phyloP scores from a whole-genome alignment of 148 eudicot species.

The Chenopodium quinoa region DNA sequence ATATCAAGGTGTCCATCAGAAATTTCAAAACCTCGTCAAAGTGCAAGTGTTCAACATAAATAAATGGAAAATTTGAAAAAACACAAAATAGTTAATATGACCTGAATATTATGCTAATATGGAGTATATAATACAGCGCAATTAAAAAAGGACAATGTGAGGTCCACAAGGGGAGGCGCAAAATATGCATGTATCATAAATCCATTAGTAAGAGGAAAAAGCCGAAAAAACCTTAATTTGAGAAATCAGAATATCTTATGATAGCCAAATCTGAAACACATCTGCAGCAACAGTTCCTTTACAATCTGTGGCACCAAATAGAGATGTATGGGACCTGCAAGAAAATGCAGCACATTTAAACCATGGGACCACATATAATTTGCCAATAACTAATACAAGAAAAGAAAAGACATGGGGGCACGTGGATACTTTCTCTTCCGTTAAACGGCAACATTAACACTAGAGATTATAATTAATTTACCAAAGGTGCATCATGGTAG shows the following conservation, averaged over 20 bases:
- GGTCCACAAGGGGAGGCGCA: neutral
- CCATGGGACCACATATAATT: slow-evolving; percentile 21
- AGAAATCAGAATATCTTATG: slow-evolving; percentile 19
- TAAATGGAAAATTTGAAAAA: no score
- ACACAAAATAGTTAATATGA: no score
- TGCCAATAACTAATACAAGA: slow-evolving; percentile 16
- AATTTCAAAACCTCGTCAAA: no score
- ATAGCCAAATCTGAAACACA: slow-evolving; percentile 26
- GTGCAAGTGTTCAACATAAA: no score
- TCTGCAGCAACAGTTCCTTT: slow-evolving; percentile 18
- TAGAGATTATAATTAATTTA: slow-evolving; percentile 18
- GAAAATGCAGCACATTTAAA: slow-evolving; percentile 9
- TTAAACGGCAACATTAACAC: slow-evolving; percentile 6
- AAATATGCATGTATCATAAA: slow-evolving; percentile 5
- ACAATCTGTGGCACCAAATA: slow-evolving; percentile 13
- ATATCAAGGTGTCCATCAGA: neutral
- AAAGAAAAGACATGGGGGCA: slow-evolving; percentile 15
- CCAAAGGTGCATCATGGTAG: slow-evolving; percentile 13
- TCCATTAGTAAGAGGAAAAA: slow-evolving; percentile 9
- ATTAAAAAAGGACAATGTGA: slow-evolving; percentile 7
- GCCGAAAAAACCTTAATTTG: slow-evolving; percentile 14
- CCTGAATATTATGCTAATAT: no score
- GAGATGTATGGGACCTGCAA: slow-evolving; percentile 22
- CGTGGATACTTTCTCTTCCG: slow-evolving; percentile 31
- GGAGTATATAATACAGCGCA: neutral